These are phyloP conservation scores for Metschnikowia rubicola DNA, from an alignment of 805 yeast species.

Conservation along the genomic window DNA sequence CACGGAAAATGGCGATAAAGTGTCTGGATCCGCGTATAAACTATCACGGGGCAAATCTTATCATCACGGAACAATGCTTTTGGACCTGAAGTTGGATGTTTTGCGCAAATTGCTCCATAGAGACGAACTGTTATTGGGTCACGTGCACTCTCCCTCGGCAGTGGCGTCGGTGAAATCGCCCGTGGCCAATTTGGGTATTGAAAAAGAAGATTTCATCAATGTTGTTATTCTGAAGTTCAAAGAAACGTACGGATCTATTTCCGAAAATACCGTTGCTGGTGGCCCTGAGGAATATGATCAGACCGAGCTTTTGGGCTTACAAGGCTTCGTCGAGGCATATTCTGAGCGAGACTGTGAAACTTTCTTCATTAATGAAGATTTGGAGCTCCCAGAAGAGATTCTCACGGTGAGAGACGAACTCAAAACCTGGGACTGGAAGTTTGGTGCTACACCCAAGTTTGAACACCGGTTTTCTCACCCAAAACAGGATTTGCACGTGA, in stretches of 20 bases:
- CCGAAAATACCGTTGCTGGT: background rate
- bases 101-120: conserved; percentile 59
- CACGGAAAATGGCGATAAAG: conserved; percentile 46
- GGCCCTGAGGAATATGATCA: conserved; percentile 19
- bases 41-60: conserved; percentile 76
- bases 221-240: conserved; percentile 41
- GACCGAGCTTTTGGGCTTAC: conserved; percentile 32
- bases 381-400: conserved; percentile 39
- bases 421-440: conserved; percentile 68
- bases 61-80: conserved; percentile 95
- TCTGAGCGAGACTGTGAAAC: conserved; percentile 9
- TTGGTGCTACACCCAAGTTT: conserved; percentile 74
- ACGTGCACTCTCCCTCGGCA: conserved; percentile 44
- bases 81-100: conserved; percentile 58
- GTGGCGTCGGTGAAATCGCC: conserved; percentile 79
- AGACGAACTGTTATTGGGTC: conserved; percentile 36
- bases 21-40: conserved; percentile 93
- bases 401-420: conserved; percentile 39
- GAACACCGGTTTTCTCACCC: conserved; percentile 43
- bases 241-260: conserved; percentile 23
- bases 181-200: conserved; percentile 63
- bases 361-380: conserved; percentile 23
- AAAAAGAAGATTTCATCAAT: conserved; percentile 43
- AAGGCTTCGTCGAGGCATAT: conserved; percentile 26
- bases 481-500: conserved; percentile 29